Conservation (phyloP, 352 stramenopile genomes). For the Phytopythium helicoides region DNA sequence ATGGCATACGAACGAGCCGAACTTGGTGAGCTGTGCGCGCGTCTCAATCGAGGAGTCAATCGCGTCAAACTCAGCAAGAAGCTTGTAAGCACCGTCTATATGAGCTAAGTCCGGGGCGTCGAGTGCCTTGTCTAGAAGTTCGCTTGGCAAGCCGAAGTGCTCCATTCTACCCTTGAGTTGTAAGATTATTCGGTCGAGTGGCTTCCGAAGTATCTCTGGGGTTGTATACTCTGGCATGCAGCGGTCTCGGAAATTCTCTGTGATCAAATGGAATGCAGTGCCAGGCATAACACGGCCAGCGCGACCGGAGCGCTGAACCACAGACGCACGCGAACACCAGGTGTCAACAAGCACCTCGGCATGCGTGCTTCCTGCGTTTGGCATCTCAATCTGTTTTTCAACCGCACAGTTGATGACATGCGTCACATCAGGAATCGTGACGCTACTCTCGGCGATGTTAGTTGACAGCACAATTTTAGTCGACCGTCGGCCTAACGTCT, state of each 20-base stretch:
- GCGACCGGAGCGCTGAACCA: slow-evolving; percentile 80
- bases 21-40: slow-evolving; percentile 59
- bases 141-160: slow-evolving; percentile 68
- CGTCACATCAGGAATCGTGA: slow-evolving; percentile 95
- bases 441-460: slow-evolving; percentile 96
- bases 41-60: slow-evolving; percentile 61
- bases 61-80: slow-evolving; percentile 64
- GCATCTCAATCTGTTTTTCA: slow-evolving; percentile 86
- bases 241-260: slow-evolving; percentile 49
- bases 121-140: slow-evolving; percentile 61
- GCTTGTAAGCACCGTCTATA: slow-evolving; percentile 76
- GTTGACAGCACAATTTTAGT: slow-evolving; percentile 95
- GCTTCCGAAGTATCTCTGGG: slow-evolving; percentile 79
- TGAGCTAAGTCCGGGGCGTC: slow-evolving; percentile 64
- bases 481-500: slow-evolving; percentile 32
- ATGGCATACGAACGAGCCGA: slow-evolving; percentile 77
- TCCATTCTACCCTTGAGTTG: slow-evolving; percentile 73
- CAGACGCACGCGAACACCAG: slow-evolving; percentile 95
- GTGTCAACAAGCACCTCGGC: slow-evolving; percentile 71
- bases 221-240: slow-evolving; percentile 84
- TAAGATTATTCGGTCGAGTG: slow-evolving; percentile 76
- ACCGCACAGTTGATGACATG: slow-evolving; percentile 86
- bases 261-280: slow-evolving; percentile 90
- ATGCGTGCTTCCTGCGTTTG: slow-evolving; percentile 58
- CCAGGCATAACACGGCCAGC: slow-evolving; percentile 92